Percentiles rank a stretch among this genome's conserved stretches.
These are phyloP conservation scores for Dendrostoma leiphaemia DNA, from an alignment of 2,329 filamentous ascomycete species.

Conservation along the genomic window DNA sequence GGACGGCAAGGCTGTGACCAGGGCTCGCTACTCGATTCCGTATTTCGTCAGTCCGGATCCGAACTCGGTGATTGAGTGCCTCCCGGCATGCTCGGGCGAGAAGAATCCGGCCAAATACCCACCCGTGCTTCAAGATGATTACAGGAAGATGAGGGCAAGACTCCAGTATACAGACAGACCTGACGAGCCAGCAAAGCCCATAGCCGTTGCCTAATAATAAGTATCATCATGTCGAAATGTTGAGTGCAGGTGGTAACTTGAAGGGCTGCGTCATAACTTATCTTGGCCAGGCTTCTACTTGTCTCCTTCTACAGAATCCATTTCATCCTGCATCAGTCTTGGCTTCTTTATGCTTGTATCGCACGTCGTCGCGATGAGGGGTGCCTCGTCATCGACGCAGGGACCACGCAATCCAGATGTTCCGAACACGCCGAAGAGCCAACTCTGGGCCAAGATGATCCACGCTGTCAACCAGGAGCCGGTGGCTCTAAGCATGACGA, in stretches of 20 bases:
- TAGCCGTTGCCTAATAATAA: background rate
- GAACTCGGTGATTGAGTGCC: slow-evolving; percentile 47
- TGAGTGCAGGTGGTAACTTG: slow-evolving; percentile 5
- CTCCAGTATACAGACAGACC: slow-evolving; percentile 16
- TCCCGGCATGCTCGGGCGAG: slow-evolving; percentile 42
- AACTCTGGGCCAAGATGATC: too few relatives aligned
- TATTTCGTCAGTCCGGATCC: slow-evolving; percentile 54
- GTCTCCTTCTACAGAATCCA: too few relatives aligned
- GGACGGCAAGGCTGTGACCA: slow-evolving; percentile 35
- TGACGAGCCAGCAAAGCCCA: background rate
- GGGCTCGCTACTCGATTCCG: slow-evolving; percentile 53
- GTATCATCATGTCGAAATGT: background rate
- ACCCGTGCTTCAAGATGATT: slow-evolving; percentile 27
- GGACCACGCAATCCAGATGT: too few relatives aligned
- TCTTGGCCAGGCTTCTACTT: too few relatives aligned
- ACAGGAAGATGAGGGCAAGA: slow-evolving; percentile 16
- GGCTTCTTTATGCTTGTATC: too few relatives aligned
- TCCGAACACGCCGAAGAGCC: too few relatives aligned
- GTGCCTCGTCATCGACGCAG: too few relatives aligned
- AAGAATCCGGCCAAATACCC: slow-evolving; percentile 45
- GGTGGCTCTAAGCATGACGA: too few relatives aligned
- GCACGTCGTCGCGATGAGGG: too few relatives aligned
- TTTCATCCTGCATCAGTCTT: too few relatives aligned
- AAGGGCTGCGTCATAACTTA: slow-evolving; percentile 17
- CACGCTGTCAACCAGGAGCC: too few relatives aligned